phyloP scores from a whole-genome alignment of 2,329 filamentous ascomycete species.

The Monascus ruber region DNA sequence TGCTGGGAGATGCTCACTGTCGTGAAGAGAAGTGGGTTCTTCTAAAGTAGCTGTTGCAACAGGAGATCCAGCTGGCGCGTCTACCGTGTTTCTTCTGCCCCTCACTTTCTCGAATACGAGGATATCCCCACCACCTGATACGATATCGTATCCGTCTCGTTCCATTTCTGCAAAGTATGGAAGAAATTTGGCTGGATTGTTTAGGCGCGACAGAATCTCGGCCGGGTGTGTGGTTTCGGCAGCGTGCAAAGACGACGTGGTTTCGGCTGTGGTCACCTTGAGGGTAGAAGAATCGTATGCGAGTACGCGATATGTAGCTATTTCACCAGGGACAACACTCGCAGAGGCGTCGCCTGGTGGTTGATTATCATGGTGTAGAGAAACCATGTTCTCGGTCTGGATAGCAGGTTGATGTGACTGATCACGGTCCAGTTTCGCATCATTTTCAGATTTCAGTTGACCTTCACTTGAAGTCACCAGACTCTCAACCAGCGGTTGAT shows the following conservation, averaged over 20 bases:
- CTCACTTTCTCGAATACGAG: constrained; percentile 25
- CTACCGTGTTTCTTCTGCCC: not conserved
- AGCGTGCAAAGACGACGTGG: constrained; percentile 19
- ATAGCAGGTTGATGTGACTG: not conserved
- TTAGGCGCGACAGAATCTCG: constrained; percentile 26
- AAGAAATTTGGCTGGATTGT: constrained; percentile 31
- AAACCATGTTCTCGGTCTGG: not conserved
- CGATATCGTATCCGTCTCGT: constrained; percentile 31
- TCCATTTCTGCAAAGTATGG: constrained; percentile 28
- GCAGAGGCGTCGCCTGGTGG: too few species aligned
- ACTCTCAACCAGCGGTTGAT: not conserved
- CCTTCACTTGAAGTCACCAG: not conserved
- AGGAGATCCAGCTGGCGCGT: not conserved
- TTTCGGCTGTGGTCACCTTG: constrained; percentile 19
- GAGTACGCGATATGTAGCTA: constrained; percentile 21
- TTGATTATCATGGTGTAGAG: too few species aligned
- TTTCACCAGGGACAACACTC: too few species aligned
- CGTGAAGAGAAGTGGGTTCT: constrained; percentile 1
- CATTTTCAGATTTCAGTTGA: not conserved
- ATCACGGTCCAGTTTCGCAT: not conserved
- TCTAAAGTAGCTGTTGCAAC: not conserved
- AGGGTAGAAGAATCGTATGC: constrained; percentile 24
- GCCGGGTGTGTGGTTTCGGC: constrained; percentile 14
- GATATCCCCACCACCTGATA: constrained; percentile 30
- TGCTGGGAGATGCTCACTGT: not conserved